Conservation (phyloP, 345 rosid genomes). For the Citropsis articulata region DNA sequence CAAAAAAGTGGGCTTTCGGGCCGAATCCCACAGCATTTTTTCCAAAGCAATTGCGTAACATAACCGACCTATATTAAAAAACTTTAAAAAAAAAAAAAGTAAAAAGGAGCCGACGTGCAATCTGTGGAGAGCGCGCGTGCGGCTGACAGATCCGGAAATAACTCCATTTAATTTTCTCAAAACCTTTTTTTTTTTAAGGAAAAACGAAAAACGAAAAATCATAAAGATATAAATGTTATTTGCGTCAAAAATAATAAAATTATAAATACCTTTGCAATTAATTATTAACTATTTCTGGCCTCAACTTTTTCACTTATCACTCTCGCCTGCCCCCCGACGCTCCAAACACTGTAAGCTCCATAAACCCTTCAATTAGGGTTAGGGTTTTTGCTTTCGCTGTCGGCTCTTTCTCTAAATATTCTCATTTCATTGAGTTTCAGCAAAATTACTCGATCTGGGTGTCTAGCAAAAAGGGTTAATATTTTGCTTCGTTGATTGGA, state of each 20-base stretch:
- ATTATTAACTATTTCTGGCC: not conserved
- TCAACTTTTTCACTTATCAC: not conserved
- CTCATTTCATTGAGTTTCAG: not conserved
- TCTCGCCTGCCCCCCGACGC: not conserved
- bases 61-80: not conserved
- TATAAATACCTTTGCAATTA: too few relatives aligned
- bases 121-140: not conserved
- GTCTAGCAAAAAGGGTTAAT: not conserved
- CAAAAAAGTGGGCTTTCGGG: not conserved
- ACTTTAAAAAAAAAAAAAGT: too few relatives aligned
- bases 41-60: too few relatives aligned
- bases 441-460: not conserved
- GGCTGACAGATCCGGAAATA: not conserved
- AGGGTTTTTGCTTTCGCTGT: conserved; percentile 20
- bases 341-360: not conserved
- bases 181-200: too few relatives aligned
- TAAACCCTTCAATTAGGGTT: conserved; percentile 32
- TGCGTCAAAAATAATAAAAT: too few relatives aligned
- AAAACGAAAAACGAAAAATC: too few relatives aligned
- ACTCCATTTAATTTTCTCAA: too few relatives aligned
- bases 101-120: not conserved
- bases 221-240: too few relatives aligned
- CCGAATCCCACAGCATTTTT: too few relatives aligned
- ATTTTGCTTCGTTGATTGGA: conserved; percentile 10
- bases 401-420: not conserved